Conservation (phyloP, 179 eudicot species). For the Pouteria campechiana region DNA sequence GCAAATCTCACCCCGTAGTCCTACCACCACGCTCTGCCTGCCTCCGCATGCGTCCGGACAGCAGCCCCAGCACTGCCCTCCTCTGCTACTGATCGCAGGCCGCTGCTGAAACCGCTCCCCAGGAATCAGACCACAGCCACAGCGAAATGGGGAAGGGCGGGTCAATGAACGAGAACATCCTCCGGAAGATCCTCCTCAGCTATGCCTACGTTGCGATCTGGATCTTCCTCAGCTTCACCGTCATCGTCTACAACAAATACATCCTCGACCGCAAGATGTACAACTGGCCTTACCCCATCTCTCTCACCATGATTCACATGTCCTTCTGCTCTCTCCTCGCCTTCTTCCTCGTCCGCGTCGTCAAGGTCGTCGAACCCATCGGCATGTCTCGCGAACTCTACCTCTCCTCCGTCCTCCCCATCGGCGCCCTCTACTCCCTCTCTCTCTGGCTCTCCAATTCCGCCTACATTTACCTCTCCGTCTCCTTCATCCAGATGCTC, state of each 20-base stretch:
- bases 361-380: conserved; percentile 44
- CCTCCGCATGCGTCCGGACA: no score
- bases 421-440: conserved; percentile 46
- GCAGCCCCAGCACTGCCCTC: no score
- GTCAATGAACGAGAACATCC: conserved; percentile 24
- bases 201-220: conserved; percentile 46
- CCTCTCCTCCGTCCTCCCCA: conserved; percentile 39
- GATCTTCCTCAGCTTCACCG: conserved; percentile 47
- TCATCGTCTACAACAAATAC: conserved; percentile 57
- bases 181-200: conserved; percentile 35
- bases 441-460: conserved; percentile 69
- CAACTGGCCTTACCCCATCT: conserved; percentile 53
- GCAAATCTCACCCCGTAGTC: no score
- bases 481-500: conserved; percentile 64
- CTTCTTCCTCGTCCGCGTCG: conserved; percentile 35
- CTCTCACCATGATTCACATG: conserved; percentile 79
- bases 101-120: no score
- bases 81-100: no score
- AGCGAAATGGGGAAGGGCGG: conserved; percentile 23
- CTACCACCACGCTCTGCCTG: no score
- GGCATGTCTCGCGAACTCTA: conserved; percentile 37
- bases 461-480: conserved; percentile 62
- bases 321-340: conserved; percentile 49
- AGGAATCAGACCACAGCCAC: no score
- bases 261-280: conserved; percentile 49